Conservation (phyloP, 306 rosid genomes). For the Quercus aquifolioides region DNA sequence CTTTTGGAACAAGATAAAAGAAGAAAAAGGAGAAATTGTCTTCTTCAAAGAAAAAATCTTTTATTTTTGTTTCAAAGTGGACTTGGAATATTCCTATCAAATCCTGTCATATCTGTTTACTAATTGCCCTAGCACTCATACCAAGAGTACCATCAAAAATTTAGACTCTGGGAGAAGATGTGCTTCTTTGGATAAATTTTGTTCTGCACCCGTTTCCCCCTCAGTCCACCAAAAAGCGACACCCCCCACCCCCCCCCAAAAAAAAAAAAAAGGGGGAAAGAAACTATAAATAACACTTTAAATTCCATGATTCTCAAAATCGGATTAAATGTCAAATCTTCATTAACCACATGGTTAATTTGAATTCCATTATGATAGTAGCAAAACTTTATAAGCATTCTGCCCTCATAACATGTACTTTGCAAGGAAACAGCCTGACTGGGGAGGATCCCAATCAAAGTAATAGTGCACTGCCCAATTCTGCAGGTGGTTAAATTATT, state of each 20-base stretch:
- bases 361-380: not conserved
- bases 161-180: not conserved
- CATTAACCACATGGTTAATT: not conserved
- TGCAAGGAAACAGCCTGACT: too few relatives aligned
- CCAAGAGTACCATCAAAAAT: not conserved
- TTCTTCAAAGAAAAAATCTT: not conserved
- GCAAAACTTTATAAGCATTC: not conserved
- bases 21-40: not conserved
- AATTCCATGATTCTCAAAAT: not conserved
- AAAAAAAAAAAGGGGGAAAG: not conserved
- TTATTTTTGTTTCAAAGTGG: not conserved
- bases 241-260: too few relatives aligned
- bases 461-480: not conserved
- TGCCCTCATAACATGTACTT: not conserved
- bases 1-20: conserved; percentile 13
- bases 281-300: not conserved
- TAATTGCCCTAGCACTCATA: not conserved
- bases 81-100: not conserved
- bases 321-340: not conserved
- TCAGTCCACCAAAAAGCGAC: not conserved
- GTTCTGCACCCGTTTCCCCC: not conserved
- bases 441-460: too few relatives aligned
- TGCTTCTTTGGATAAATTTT: not conserved
- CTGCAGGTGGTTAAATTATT: not conserved
- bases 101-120: not conserved